Conservation (phyloP, 2,329 filamentous ascomycete species). For the Cylindrodendrum hubeiense region DNA sequence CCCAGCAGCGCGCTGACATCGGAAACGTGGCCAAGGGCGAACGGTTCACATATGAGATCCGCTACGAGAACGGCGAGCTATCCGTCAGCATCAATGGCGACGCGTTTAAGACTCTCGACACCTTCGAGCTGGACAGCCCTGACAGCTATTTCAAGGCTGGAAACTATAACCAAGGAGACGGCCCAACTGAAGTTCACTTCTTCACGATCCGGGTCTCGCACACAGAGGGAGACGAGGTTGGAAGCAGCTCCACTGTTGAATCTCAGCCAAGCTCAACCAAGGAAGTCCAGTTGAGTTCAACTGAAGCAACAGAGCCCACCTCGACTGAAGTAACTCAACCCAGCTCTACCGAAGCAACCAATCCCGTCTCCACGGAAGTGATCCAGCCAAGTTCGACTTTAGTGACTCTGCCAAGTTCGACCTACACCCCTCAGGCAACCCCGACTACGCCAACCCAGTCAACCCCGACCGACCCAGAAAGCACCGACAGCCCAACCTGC, state of each 20-base stretch:
- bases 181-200: constrained; percentile 41
- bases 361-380: too few species aligned
- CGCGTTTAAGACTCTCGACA: constrained; percentile 37
- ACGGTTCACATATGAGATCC: constrained; percentile 53
- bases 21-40: constrained; percentile 48
- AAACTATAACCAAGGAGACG: constrained; percentile 52
- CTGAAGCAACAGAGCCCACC: background rate
- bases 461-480: background rate
- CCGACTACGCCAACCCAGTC: background rate
- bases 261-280: background rate
- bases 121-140: constrained; percentile 45
- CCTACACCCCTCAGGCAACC: background rate
- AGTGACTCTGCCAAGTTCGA: background rate
- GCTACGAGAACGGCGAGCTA: constrained; percentile 50
- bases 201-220: constrained; percentile 37
- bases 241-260: background rate
- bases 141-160: constrained; percentile 54
- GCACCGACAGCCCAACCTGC: background rate
- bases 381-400: background rate
- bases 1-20: constrained; percentile 47
- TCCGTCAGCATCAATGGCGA: constrained; percentile 34
- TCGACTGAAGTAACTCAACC: too few species aligned
- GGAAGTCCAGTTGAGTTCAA: background rate
- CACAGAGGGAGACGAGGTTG: background rate
- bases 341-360: background rate